Evolutionary conservation across 2,329 filamentous ascomycete species (phyloP), one percentile per base, ranked within the genome.

Genomic region (Xylariaceae sp.): DNA sequence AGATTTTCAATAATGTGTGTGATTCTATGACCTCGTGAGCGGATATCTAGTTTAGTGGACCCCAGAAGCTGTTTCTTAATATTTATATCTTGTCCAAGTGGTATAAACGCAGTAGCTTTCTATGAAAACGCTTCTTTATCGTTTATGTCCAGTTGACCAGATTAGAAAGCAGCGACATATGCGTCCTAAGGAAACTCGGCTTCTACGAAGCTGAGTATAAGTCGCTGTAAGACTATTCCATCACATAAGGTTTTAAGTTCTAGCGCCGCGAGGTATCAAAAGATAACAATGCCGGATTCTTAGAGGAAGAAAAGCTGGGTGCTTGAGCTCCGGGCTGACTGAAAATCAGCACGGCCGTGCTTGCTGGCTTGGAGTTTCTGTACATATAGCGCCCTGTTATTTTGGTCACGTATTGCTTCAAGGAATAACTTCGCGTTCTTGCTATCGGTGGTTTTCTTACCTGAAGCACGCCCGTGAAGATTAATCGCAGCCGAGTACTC

Each of bases 21-120:
- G 74, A 63, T 34, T 76, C 78, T 28, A 76, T 67, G 40, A 80
- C 78, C 17, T 67, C 72, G 53, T 77, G 75, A 0, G 64, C 71
- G 40, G 8, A 45, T 33, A 8, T 53, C 50, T 5, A 29, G 41
- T 23, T 23, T 37, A 17, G 50, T 17, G 3, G 50, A 53, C 16
- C n/a, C 41, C 23, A 31, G 7, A 31, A 53, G 24, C 24, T 31
- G 28, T 31, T 46, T 53, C 31, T 16, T 21, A 24, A 53, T 46
- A 17, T 24, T 39, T 3, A 4, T 14, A 24, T 53, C 50, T 53
- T 39, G 31, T 36, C 40, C 50, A 11, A 53, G 16, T 23, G 33
- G 31, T 53, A 39, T 33, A 19, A 53, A 53, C 3, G 4, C 8
- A 24, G 23, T 46, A 45, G 50, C 41, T 40, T 19, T 46, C 8